phyloP scores from a whole-genome alignment of 192 early-diverging fungal species.

The Backusella mclennaniae region DNA sequence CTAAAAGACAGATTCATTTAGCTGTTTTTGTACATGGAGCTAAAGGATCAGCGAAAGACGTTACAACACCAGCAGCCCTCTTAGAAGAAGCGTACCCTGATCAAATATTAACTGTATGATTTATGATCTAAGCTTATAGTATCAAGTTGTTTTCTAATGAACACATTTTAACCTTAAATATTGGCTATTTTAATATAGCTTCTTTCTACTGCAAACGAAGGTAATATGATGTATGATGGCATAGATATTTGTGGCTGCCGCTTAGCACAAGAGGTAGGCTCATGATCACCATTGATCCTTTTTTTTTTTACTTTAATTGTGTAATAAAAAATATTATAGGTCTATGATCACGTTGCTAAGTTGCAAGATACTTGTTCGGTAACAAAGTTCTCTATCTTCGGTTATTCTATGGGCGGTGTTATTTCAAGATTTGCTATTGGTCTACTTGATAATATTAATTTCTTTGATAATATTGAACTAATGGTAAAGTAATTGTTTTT shows the following conservation, averaged over 20 bases:
- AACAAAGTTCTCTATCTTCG: background rate
- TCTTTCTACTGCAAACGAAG: background rate
- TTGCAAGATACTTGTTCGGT: background rate
- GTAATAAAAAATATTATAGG: background rate
- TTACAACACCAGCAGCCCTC: background rate
- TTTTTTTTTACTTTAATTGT: background rate
- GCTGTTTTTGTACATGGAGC: constrained; percentile 6
- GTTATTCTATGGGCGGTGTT: background rate
- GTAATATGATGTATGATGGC: background rate
- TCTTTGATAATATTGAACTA: background rate
- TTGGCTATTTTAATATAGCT: background rate
- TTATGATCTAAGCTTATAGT: background rate
- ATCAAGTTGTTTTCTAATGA: background rate
- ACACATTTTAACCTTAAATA: background rate
- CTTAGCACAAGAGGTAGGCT: background rate
- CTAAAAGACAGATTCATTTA: background rate
- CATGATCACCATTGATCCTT: background rate
- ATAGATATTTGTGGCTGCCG: background rate
- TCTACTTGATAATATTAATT: background rate
- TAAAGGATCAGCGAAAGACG: background rate
- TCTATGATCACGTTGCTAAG: background rate
- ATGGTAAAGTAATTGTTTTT: background rate
- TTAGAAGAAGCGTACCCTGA: background rate
- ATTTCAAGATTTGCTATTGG: background rate
- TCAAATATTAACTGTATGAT: background rate